Base-by-base conservation (phyloP, 805 yeast genomes). In the Teunomyces panamensis region DNA sequence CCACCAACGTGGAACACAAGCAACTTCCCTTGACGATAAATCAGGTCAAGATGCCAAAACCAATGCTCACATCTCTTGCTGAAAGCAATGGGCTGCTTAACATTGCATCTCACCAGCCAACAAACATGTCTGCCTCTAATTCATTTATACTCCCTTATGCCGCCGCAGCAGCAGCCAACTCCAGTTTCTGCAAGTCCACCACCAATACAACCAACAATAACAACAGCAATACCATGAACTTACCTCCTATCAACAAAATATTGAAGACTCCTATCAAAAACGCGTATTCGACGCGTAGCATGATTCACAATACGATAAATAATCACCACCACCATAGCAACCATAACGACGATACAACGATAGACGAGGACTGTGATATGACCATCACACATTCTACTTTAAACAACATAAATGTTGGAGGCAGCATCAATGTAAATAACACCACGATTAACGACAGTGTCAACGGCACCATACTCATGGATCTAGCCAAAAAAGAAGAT, bases 231-330 rank as follows among this genome's bases (percentile, higher is more conserved):
- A 24, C 20, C 28, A 50, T 56, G 20, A 39, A 44, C n/a, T 59
- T 69, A 29, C 78, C 78, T 26, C 62, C 76, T 10, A 73, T 73
- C 48, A 70, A 68, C 54, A 73, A 70, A 53, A 73, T 73, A 46
- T 64, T 73, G 54, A 69, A 69, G 47, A 73, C 78, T 2, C 78
- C 78, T 30, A 69, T 73, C 46, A 73, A 68, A 51, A 58, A 59
- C 32, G 58, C 70, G 11, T 56, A 53, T 45, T 52, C 64, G 7
- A 58, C 62, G 28, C 56, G 65, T 30, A 56, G 54, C 50, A 48
- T 58, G 33, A 50, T 50, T 42, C 46, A 42, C 42, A 42, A 26
- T 32, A 11, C 34, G 44, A 47, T 43, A 30, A 30, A 16, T 24
- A 29, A n/a, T 30, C 20, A 13, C 36, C 36, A 39, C 26, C 44